Conservation (phyloP, 202 grass and related monocot genomes). For the Alloteropsis angusta region DNA sequence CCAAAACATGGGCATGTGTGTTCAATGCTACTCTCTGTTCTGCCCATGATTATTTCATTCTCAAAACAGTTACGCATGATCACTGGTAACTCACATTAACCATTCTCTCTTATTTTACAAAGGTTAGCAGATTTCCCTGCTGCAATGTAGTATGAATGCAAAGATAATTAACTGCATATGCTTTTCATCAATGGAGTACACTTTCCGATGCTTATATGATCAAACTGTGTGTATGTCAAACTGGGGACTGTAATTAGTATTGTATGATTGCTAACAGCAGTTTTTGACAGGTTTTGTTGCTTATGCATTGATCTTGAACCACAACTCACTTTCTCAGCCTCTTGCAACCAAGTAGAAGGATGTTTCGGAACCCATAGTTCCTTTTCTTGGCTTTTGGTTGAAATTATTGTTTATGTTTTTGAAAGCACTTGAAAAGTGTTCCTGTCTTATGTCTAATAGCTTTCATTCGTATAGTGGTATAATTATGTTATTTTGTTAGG, state of each 20-base stretch:
- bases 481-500: constrained; percentile 44
- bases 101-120: not conserved
- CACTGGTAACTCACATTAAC: not conserved
- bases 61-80: not conserved
- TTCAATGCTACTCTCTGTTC: not conserved
- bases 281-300: not conserved
- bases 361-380: not conserved
- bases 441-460: not conserved
- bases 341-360: not conserved
- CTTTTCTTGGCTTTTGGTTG: not conserved
- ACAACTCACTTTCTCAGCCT: not conserved
- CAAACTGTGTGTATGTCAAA: not conserved
- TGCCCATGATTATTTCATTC: not conserved
- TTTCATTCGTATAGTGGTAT: not conserved
- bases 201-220: not conserved
- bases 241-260: not conserved
- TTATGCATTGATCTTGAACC: not conserved
- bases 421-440: not conserved
- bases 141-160: not conserved
- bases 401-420: not conserved
- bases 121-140: not conserved
- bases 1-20: not conserved
- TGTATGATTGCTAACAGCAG: not conserved
- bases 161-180: not conserved
- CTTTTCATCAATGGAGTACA: not conserved